Conservation (phyloP, 75 land plant species). For the Pinus albicaulis region DNA sequence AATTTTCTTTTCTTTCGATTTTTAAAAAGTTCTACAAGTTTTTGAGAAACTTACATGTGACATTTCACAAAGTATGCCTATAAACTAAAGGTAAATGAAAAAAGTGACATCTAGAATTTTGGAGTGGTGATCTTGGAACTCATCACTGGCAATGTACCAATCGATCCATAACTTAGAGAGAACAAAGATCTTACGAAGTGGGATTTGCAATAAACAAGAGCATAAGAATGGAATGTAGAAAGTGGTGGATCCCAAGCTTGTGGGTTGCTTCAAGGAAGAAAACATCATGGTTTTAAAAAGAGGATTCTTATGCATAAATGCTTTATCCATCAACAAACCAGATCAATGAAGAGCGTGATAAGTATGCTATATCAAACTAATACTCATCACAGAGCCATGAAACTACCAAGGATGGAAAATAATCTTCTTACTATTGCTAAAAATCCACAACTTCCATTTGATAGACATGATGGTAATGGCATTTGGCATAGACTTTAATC, state of each 20-base stretch:
- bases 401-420: neutral
- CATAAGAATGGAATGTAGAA: slow-evolving; percentile 50
- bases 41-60: neutral
- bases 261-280: slow-evolving; percentile 45
- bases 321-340: slow-evolving; percentile 69
- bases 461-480: no score
- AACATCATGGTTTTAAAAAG: slow-evolving; percentile 53
- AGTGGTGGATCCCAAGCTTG: slow-evolving; percentile 61
- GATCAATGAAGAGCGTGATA: slow-evolving; percentile 69
- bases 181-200: slow-evolving; percentile 23
- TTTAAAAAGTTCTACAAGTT: no score
- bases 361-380: slow-evolving; percentile 57
- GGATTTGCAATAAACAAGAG: slow-evolving; percentile 3
- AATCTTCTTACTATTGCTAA: no score
- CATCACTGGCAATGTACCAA: slow-evolving; percentile 25
- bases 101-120: slow-evolving; percentile 30
- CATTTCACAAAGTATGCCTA: slow-evolving; percentile 30
- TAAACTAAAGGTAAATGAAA: slow-evolving; percentile 32
- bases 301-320: slow-evolving; percentile 63
- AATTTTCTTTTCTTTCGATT: no score
- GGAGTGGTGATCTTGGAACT: slow-evolving; percentile 36
- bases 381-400: slow-evolving; percentile 11
- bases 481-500: no score
- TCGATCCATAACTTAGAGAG: slow-evolving; percentile 18
- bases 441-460: no score